A percentile compares a stretch with the other conserved stretches of the same genome.
These are phyloP conservation scores for Boletus coccyginus DNA, from an alignment of 768 basidiomycete species.

Conservation along the genomic window DNA sequence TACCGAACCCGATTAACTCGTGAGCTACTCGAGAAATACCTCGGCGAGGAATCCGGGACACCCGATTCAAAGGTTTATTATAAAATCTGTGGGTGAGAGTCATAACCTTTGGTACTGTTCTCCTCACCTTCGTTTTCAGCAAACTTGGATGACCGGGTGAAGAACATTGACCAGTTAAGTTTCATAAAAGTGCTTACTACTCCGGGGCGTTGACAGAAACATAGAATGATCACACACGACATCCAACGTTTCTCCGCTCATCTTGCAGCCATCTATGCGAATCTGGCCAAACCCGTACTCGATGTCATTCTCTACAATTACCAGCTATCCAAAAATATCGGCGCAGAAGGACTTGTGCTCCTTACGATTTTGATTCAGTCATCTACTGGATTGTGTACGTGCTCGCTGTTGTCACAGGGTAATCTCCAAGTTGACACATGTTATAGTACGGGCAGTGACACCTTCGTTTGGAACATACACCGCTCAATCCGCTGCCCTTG, in stretches of 20 bases:
- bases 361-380: constrained; percentile 83
- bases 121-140: constrained; percentile 42
- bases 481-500: constrained; percentile 81
- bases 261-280: constrained; percentile 91
- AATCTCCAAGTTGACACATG: background rate
- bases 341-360: constrained; percentile 85
- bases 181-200: background rate
- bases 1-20: constrained; percentile 85
- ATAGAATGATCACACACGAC: constrained; percentile 92
- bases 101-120: background rate
- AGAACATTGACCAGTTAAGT: constrained; percentile 88
- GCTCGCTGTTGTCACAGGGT: background rate
- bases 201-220: constrained; percentile 9
- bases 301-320: constrained; percentile 96
- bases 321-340: constrained; percentile 90
- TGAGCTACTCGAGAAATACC: constrained; percentile 79
- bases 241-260: constrained; percentile 90
- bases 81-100: constrained; percentile 67
- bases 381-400: constrained; percentile 77
- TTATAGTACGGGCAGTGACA: constrained; percentile 80
- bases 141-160: constrained; percentile 92
- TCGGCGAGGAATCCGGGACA: constrained; percentile 66
- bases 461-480: constrained; percentile 93
- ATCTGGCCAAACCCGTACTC: constrained; percentile 89
- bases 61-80: constrained; percentile 86